These are phyloP conservation scores for Salix suchowensis DNA, from an alignment of 345 rosid species.

Conservation along the genomic window DNA sequence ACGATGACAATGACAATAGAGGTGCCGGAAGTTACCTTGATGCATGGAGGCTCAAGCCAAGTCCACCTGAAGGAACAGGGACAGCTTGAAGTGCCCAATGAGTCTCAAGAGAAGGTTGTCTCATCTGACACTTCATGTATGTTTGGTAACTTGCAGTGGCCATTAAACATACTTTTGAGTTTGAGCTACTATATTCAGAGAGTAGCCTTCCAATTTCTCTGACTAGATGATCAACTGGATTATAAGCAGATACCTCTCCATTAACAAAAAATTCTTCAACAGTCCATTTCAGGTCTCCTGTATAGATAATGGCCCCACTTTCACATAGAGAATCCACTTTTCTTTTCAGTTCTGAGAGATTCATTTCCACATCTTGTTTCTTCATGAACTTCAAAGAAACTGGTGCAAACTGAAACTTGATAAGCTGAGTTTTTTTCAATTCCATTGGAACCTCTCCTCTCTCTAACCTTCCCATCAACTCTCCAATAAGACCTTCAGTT, in stretches of 20 bases:
- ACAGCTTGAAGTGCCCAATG: constrained; percentile 85
- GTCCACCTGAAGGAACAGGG: constrained; percentile 75
- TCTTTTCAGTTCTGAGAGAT: constrained; percentile 50
- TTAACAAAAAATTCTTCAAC: constrained; percentile 26
- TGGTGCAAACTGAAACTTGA: constrained; percentile 65
- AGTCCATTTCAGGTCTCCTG: constrained; percentile 80
- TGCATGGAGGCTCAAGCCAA: constrained; percentile 68
- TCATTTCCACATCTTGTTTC: constrained; percentile 55
- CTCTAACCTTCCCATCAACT: constrained; percentile 53
- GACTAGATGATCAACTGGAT: constrained; percentile 59
- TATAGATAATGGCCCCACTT: constrained; percentile 63
- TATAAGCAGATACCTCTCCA: constrained; percentile 31
- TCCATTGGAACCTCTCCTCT: constrained; percentile 71
- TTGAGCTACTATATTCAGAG: constrained; percentile 32
- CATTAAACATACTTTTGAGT: constrained; percentile 58
- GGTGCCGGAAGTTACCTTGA: constrained; percentile 42
- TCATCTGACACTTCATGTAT: constrained; percentile 77
- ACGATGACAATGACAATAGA: background rate
- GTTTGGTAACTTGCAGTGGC: constrained; percentile 75
- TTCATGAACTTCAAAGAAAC: constrained; percentile 62
- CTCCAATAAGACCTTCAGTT: constrained; percentile 54
- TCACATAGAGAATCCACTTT: constrained; percentile 50
- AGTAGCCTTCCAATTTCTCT: constrained; percentile 58
- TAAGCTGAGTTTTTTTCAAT: constrained; percentile 51
- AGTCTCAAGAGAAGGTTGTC: constrained; percentile 70